phyloP scores from a whole-genome alignment of 371 early-diverging fungal genomes.

The Rhizomucor pusillus region DNA sequence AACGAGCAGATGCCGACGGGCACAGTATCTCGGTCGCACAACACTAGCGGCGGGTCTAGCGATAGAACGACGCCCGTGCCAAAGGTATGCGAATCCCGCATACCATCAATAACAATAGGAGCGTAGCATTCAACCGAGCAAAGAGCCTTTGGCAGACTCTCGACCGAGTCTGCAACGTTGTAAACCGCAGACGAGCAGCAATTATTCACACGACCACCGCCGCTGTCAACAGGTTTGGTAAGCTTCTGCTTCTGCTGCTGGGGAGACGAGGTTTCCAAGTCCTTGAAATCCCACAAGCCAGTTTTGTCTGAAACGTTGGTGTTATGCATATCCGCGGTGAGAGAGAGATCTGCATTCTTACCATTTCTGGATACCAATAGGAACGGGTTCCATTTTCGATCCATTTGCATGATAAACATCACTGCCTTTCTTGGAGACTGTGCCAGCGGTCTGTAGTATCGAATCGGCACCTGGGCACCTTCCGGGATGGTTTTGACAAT shows the following conservation, averaged over 20 bases:
- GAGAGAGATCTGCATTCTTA: too few relatives aligned
- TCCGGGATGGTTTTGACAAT: slow-evolving; percentile 68
- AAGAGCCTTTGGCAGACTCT: slow-evolving; percentile 25
- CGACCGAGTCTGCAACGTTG: slow-evolving; percentile 16
- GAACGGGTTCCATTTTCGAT: slow-evolving; percentile 83
- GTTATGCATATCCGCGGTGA: too few relatives aligned
- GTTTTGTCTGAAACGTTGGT: slow-evolving; percentile 51
- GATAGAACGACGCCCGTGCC: slow-evolving; percentile 85
- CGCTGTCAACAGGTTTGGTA: too few relatives aligned
- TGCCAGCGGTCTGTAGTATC: slow-evolving; percentile 68
- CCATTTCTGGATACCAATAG: slow-evolving; percentile 78
- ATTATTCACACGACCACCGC: too few relatives aligned
- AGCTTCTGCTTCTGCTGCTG: too few relatives aligned
- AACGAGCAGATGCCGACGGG: slow-evolving; percentile 77
- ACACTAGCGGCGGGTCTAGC: slow-evolving; percentile 64
- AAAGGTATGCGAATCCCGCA: slow-evolving; percentile 57
- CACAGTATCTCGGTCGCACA: slow-evolving; percentile 81
- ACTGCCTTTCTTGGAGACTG: slow-evolving; percentile 40
- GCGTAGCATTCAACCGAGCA: slow-evolving; percentile 68
- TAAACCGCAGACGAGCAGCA: too few relatives aligned
- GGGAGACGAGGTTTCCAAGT: slow-evolving; percentile 43
- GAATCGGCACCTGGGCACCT: slow-evolving; percentile 77
- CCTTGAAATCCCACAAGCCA: slow-evolving; percentile 78
- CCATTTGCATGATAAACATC: slow-evolving; percentile 74
- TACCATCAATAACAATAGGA: slow-evolving; percentile 73